phyloP scores from a whole-genome alignment of 2,329 filamentous ascomycete genomes.

The Fusarium pseudoanthophilum region DNA sequence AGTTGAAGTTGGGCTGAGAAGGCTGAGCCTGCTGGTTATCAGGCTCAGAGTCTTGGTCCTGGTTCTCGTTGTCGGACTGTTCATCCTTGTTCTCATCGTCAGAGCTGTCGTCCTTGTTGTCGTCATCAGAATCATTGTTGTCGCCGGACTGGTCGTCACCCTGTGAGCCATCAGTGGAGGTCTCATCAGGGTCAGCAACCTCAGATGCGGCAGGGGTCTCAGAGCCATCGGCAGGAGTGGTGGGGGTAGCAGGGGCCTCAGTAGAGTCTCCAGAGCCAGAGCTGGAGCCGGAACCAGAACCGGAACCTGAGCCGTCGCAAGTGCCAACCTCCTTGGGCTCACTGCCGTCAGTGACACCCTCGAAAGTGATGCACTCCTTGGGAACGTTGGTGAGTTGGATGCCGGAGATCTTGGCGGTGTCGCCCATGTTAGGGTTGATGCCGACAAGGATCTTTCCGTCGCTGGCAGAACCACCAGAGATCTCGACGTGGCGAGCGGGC shows the following conservation, averaged over 20 bases:
- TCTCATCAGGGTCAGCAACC: slow-evolving; percentile 4
- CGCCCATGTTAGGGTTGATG: slow-evolving; percentile 56
- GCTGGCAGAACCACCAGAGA: slow-evolving; percentile 53
- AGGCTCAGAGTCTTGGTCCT: neutral
- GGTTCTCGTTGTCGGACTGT: neutral
- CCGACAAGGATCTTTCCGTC: slow-evolving; percentile 54
- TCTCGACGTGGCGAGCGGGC: slow-evolving; percentile 55
- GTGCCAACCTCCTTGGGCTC: slow-evolving; percentile 42
- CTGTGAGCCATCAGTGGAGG: neutral
- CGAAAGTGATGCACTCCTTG: slow-evolving; percentile 36
- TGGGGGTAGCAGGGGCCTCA: slow-evolving; percentile 18
- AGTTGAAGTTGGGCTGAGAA: neutral
- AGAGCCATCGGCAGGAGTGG: neutral
- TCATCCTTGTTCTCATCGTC: neutral
- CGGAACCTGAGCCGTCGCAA: slow-evolving; percentile 22
- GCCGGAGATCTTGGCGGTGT: slow-evolving; percentile 45
- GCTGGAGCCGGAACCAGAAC: neutral
- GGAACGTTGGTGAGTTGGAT: slow-evolving; percentile 32
- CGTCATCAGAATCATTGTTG: slow-evolving; percentile 7
- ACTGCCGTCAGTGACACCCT: slow-evolving; percentile 42
- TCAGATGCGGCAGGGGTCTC: slow-evolving; percentile 1
- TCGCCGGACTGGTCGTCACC: neutral
- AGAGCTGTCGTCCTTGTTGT: neutral
- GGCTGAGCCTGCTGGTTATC: neutral
- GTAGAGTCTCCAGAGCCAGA: slow-evolving; percentile 1